phyloP scores from a whole-genome alignment of 805 yeast species.

The Blastobotrys muscicola region DNA sequence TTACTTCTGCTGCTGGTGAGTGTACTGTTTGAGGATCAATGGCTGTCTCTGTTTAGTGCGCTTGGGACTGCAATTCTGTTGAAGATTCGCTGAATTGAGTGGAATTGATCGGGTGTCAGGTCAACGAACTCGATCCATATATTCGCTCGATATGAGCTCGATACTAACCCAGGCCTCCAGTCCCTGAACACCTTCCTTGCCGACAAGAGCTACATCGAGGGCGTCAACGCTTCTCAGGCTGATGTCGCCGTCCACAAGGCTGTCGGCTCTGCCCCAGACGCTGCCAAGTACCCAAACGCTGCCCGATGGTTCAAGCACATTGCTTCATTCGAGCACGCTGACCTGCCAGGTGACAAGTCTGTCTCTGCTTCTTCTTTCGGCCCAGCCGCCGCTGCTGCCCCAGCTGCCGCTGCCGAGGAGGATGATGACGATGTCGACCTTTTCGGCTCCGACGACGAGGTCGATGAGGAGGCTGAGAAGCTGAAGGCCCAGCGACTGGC shows the following conservation, averaged over 20 bases:
- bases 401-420: conserved; percentile 58
- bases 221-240: conserved; percentile 68
- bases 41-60: neutral
- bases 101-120: neutral
- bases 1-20: conserved; percentile 35
- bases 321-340: conserved; percentile 84
- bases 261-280: conserved; percentile 39
- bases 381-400: conserved; percentile 47
- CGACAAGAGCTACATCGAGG: conserved; percentile 67
- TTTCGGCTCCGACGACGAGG: conserved; percentile 91
- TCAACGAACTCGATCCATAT: too few relatives aligned
- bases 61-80: too few relatives aligned
- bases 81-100: neutral
- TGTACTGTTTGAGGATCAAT: too few relatives aligned
- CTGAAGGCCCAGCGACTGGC: conserved; percentile 96
- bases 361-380: conserved; percentile 26
- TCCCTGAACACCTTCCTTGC: conserved; percentile 78
- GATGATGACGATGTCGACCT: conserved; percentile 90
- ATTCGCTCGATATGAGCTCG: too few relatives aligned
- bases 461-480: conserved; percentile 94
- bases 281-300: conserved; percentile 83
- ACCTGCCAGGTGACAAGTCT: conserved; percentile 55
- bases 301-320: conserved; percentile 99
- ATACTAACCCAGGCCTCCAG: conserved; percentile 36
- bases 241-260: conserved; percentile 92